These are phyloP conservation scores for Aspergillus asperescens DNA, from an alignment of 495 filamentous ascomycete genomes.

Conservation along the genomic window DNA sequence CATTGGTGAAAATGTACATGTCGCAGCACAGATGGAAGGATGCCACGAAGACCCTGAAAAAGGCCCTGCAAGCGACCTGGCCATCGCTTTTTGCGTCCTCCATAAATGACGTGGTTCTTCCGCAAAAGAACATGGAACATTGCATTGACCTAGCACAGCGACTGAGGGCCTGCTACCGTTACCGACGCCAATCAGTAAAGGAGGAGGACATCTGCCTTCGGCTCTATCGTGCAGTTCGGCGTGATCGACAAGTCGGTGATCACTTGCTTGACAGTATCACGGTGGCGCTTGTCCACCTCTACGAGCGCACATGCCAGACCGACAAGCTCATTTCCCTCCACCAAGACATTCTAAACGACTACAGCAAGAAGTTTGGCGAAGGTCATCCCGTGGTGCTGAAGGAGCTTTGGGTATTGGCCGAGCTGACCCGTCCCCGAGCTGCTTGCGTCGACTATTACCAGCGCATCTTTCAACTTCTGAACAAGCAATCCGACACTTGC, in stretches of 20 bases:
- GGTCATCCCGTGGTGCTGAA: conserved; percentile 31
- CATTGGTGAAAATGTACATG: conserved; percentile 27
- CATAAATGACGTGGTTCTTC: conserved; percentile 34
- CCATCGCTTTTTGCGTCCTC: conserved; percentile 31
- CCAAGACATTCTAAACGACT: conserved; percentile 36
- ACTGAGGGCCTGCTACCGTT: conserved; percentile 36
- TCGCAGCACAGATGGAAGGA: conserved; percentile 39
- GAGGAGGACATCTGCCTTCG: conserved; percentile 35
- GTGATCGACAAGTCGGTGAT: conserved; percentile 30
- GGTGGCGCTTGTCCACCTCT: conserved; percentile 27
- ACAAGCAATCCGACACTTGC: conserved; percentile 34
- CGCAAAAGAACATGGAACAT: conserved; percentile 26
- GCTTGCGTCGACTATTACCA: conserved; percentile 40
- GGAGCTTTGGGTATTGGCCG: conserved; percentile 31
- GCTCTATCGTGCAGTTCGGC: conserved; percentile 31
- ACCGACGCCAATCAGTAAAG: conserved; percentile 30
- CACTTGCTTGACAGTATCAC: conserved; percentile 29
- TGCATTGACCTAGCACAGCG: conserved; percentile 29
- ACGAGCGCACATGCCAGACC: conserved; percentile 29
- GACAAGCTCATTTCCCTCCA: conserved; percentile 31
- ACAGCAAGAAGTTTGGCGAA: conserved; percentile 30
- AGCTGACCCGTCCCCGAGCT: conserved; percentile 34
- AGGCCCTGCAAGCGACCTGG: conserved; percentile 33
- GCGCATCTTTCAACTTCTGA: conserved; percentile 33
- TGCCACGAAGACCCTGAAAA: conserved; percentile 35